A percentile compares a stretch with the other conserved stretches of the same genome.
These are phyloP conservation scores for Coemansia sp. DNA, from an alignment of 371 early-diverging fungal species.

Conservation along the genomic window DNA sequence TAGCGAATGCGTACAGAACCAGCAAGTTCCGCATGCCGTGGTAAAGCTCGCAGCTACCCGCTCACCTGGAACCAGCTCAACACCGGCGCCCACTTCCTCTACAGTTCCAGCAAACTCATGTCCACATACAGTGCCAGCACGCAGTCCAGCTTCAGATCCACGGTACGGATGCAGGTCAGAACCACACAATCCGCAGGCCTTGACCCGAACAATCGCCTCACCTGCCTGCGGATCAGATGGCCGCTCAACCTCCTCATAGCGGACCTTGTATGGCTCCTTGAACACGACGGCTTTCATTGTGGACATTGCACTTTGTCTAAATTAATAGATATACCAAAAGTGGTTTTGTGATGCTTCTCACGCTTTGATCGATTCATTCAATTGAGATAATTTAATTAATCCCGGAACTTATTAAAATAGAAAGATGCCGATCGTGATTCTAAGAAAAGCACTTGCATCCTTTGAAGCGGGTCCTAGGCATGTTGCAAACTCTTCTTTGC, in stretches of 20 bases:
- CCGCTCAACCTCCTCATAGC: slow-evolving; percentile 20
- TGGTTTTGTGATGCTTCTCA: background rate
- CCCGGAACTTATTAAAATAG: background rate
- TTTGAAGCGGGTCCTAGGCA: background rate
- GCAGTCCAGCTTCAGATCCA: slow-evolving; percentile 33
- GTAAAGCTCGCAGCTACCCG: slow-evolving; percentile 42
- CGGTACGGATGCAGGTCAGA: slow-evolving; percentile 40
- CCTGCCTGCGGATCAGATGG: slow-evolving; percentile 24
- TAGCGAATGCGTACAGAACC: slow-evolving; percentile 33
- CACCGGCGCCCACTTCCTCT: slow-evolving; percentile 52
- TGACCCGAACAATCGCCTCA: slow-evolving; percentile 43
- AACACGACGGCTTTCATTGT: slow-evolving; percentile 38
- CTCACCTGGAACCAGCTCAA: slow-evolving; percentile 27
- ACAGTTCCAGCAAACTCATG: slow-evolving; percentile 57
- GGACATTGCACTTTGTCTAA: background rate
- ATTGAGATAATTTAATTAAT: background rate
- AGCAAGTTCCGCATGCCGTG: slow-evolving; percentile 38
- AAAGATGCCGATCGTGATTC: background rate
- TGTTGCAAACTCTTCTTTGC: background rate
- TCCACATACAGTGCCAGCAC: slow-evolving; percentile 37
- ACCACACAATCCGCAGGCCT: slow-evolving; percentile 41
- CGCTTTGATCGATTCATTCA: background rate
- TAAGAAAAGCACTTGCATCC: background rate
- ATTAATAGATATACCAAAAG: background rate
- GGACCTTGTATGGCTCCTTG: slow-evolving; percentile 25